Evolutionary conservation across 2,329 filamentous ascomycete genomes (phyloP).

Genomic region (Fusarium sp.): DNA sequence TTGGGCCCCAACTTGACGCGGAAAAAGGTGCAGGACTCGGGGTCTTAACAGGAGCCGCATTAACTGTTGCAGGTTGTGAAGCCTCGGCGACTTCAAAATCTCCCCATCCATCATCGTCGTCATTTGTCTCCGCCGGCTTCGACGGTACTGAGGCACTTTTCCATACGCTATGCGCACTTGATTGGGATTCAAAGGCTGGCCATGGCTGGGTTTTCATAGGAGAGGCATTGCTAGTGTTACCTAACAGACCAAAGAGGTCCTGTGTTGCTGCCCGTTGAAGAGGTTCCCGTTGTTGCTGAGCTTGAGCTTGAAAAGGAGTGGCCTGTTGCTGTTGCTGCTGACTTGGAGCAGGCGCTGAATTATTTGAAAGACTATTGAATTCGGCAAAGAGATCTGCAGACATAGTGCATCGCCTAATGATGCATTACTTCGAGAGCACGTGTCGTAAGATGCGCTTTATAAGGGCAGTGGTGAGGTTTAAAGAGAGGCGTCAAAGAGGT

Average conservation of each 20-base stretch:
- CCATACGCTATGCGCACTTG: conserved; percentile 33
- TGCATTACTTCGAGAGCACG: conserved; percentile 20
- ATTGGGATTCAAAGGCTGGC: conserved; percentile 43
- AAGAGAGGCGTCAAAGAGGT: not conserved
- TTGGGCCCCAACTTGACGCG: conserved; percentile 25
- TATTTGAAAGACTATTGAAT: conserved; percentile 62
- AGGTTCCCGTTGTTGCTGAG: conserved; percentile 11
- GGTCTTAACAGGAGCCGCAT: conserved; percentile 24
- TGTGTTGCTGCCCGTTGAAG: conserved; percentile 33
- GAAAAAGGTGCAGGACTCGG: conserved; percentile 1
- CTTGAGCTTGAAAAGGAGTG: conserved; percentile 19
- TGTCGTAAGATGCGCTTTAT: conserved; percentile 10
- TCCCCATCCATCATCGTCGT: conserved; percentile 72
- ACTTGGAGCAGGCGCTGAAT: conserved; percentile 43
- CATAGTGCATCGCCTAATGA: conserved; percentile 53
- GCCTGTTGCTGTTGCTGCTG: conserved; percentile 17
- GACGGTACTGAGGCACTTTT: conserved; percentile 17
- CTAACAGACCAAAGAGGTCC: conserved; percentile 42
- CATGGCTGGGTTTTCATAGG: conserved; percentile 42
- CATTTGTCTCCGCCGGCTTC: conserved; percentile 42
- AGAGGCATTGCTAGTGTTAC: conserved; percentile 23
- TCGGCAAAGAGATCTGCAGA: conserved; percentile 73
- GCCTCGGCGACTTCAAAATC: conserved; percentile 70
- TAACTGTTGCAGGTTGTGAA: conserved; percentile 7
- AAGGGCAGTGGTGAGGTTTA: not conserved